Base-by-base conservation (phyloP, 2,329 filamentous ascomycete genomes). In the Dactylellina drechsleri region DNA sequence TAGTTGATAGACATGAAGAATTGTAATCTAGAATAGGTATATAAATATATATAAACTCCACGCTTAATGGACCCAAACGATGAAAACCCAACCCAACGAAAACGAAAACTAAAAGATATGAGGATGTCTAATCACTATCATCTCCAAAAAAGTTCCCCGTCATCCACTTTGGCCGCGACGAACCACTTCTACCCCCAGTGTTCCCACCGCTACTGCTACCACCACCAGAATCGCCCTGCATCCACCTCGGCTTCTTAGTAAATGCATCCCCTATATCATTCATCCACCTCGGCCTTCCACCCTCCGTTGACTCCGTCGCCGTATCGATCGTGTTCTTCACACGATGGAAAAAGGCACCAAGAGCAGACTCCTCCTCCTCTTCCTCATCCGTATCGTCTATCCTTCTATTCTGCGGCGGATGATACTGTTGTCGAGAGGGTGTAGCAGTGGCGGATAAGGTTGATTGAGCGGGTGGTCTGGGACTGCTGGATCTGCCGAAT, bases 261-360 rank as follows among this genome's bases (percentile, higher is more conserved):
- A 93, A 87, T 7, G 86, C 87, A 70, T 87, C 85, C 0, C 88
- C 87, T 28, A 92, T 84, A 26, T 91, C 90, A 78, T 89, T 87
- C 77, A 97, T 84, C 93, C 93, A 98, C 77, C 89, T 89, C 0
- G 95, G 94, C 31, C 90, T 86, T 3, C 71, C 64, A 4, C 71
- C 71, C 15, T 75, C 71, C 28, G 64, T 64, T 16, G 58, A 50
- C 54, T 75, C 71, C 61, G 93, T 90, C 1, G 92, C 86, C 0
- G 89, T 91, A 76, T 98, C 94, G 61, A 98, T 88, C 0, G 95
- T 98, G 80, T 99, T 99, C 82, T 90, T 91, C 79, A 99, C 89
- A 41, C 94, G 87, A 80, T 96, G 91, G 0, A 91, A 89, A 76
- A 98, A 88, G 40, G 90, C 90, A 77, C 91, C 87, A 80, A 98